A percentile compares a stretch with the other conserved stretches of the same genome.
These are phyloP conservation scores for Globisporangium abappressorium DNA, from an alignment of 352 stramenopile species.

Conservation along the genomic window DNA sequence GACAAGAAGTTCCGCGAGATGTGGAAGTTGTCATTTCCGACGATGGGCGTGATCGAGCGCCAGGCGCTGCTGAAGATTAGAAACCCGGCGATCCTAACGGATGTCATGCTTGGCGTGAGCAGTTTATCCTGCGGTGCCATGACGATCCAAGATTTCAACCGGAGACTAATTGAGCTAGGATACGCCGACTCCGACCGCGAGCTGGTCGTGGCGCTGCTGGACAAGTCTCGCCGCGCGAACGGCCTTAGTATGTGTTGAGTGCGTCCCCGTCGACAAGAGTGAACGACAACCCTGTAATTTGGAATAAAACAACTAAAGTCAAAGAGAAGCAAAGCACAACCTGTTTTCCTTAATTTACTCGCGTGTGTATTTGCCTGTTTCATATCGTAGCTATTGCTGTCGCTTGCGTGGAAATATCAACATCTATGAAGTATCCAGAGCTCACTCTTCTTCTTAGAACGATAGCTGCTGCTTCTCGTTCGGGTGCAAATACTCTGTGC, in stretches of 20 bases:
- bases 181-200: conserved; percentile 57
- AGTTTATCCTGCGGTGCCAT: conserved; percentile 62
- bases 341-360: conserved; percentile 8
- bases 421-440: background rate
- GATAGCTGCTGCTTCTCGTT: conserved; percentile 14
- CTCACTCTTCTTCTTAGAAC: background rate
- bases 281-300: conserved; percentile 17
- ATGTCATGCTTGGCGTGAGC: conserved; percentile 82
- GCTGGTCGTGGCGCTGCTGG: conserved; percentile 52
- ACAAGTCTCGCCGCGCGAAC: conserved; percentile 37
- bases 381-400: background rate
- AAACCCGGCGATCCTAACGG: conserved; percentile 61
- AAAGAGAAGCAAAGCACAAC: background rate
- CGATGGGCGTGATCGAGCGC: conserved; percentile 63
- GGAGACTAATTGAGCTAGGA: conserved; percentile 54
- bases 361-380: background rate
- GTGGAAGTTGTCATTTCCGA: conserved; percentile 76
- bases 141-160: conserved; percentile 55
- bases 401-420: background rate
- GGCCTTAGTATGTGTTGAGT: conserved; percentile 6
- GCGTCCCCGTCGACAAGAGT: background rate
- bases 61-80: conserved; percentile 58
- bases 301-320: conserved; percentile 14
- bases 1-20: conserved; percentile 65
- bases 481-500: conserved; percentile 66